Evolutionary conservation across 2,329 filamentous ascomycete species (phyloP).

Genomic region (Exophiala lecanii-corni): DNA sequence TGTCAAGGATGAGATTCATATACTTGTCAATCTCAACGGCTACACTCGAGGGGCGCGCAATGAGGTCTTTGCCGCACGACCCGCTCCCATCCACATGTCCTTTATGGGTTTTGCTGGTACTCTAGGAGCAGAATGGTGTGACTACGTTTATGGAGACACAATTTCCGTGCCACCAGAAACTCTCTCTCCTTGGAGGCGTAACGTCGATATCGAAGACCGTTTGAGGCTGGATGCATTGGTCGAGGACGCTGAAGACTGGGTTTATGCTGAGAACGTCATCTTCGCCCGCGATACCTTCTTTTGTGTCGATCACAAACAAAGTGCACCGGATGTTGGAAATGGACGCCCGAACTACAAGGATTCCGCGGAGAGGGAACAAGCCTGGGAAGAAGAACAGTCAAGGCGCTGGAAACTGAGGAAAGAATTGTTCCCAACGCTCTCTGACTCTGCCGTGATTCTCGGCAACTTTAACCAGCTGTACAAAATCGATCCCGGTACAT

Average conservation of each 20-base stretch:
- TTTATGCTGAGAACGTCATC: conserved; percentile 95
- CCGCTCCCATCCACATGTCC: conserved; percentile 96
- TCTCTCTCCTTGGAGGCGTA: conserved; percentile 72
- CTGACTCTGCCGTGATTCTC: conserved; percentile 81
- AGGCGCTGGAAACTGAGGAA: conserved; percentile 90
- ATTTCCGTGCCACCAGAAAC: conserved; percentile 80
- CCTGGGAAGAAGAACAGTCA: conserved; percentile 78
- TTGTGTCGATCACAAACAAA: conserved; percentile 94
- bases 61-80: conserved; percentile 91
- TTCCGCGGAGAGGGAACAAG: conserved; percentile 56
- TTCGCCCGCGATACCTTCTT: conserved; percentile 95
- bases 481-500: conserved; percentile 97
- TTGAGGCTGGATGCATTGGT: conserved; percentile 61
- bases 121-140: conserved; percentile 94
- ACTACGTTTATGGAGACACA: conserved; percentile 88
- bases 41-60: conserved; percentile 97
- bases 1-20: conserved; percentile 80
- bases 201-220: conserved; percentile 67
- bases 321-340: conserved; percentile 60
- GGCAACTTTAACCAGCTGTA: conserved; percentile 99
- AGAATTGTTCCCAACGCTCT: conserved; percentile 76
- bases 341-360: conserved; percentile 18
- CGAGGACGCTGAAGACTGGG: conserved; percentile 70
- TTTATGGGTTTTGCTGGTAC: conserved; percentile 99
- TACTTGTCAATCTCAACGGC: conserved; percentile 94